Percentiles rank a stretch among this genome's conserved stretches.
phyloP scores from a whole-genome alignment of 1,284 basidiomycete species.

The Irpex lacteus region DNA sequence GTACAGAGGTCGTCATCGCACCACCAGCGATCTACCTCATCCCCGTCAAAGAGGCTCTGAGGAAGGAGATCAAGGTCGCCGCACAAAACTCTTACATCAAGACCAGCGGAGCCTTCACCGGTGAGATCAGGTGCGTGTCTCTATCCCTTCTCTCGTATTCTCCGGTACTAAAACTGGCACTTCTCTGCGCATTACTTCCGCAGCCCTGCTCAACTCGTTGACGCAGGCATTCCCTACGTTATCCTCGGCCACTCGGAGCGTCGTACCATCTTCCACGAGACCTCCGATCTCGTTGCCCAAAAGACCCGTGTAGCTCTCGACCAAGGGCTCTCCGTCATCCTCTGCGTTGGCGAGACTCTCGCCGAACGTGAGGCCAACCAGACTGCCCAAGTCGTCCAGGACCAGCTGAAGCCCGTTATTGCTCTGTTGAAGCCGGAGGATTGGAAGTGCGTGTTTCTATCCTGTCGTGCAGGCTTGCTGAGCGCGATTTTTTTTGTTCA shows the following conservation, averaged over 20 bases:
- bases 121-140: slow-evolving; percentile 77
- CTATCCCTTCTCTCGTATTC: not conserved
- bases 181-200: not conserved
- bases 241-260: slow-evolving; percentile 98
- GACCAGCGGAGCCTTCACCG: slow-evolving; percentile 90
- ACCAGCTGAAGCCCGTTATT: slow-evolving; percentile 82
- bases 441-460: slow-evolving; percentile 62
- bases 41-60: slow-evolving; percentile 56
- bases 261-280: slow-evolving; percentile 89
- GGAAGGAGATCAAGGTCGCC: slow-evolving; percentile 70
- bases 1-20: slow-evolving; percentile 85
- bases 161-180: not conserved
- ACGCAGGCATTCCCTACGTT: slow-evolving; percentile 88
- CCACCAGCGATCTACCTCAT: slow-evolving; percentile 89
- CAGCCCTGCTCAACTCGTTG: slow-evolving; percentile 80
- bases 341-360: slow-evolving; percentile 96
- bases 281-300: slow-evolving; percentile 78
- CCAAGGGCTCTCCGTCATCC: slow-evolving; percentile 81
- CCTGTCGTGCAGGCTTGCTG: not conserved
- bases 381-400: slow-evolving; percentile 81
- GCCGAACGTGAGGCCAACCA: slow-evolving; percentile 81
- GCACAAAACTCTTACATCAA: slow-evolving; percentile 94
- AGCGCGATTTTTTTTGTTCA: not conserved
- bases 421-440: slow-evolving; percentile 60
- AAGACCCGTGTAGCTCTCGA: slow-evolving; percentile 86